Evolutionary conservation across 2,329 filamentous ascomycete genomes (phyloP), one percentile per base, ranked within the genome.

Genomic region (Scedosporium aurantiacum): DNA sequence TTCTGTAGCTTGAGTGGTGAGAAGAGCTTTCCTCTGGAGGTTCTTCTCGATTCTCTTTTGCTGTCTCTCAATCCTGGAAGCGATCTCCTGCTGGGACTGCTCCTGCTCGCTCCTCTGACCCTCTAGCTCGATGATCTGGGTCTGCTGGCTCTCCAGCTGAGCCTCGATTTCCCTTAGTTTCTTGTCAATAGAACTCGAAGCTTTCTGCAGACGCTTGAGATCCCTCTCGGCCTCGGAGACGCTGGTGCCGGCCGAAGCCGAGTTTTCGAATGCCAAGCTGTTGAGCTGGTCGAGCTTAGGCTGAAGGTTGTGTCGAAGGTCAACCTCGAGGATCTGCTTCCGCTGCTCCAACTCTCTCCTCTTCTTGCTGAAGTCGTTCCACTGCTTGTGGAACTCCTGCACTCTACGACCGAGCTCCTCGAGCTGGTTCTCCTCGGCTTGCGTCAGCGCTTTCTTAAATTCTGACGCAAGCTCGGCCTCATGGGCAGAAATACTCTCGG

Each of bases 1-100:
- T 68, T 96, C 91, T 2, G 86, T 84, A 21, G 90, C 87, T 70
- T 91, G 88, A 57, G 87, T 82, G 16, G 84, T 88, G 64, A 95
- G 79, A 3, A 91, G 81, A 12, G 91, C 89, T 71, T 93, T 94
- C 73, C 91, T 91, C 67, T 92, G 89, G 70, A 96, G 88, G 66
- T 87, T 91, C 79, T 93, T 96, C 71, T 97, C 92, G 79, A 97
- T 90, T 57, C 84, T 83, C 74, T 92, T 92, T 74, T 96, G 90
- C 66, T 93, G 86, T 70, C 87, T 91, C 70, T 93, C 88, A 65
- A 97, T 94, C 40, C 83, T 82, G 60, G 81, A 81, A 2, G 90
- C 86, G 60, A 96, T 81, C 55, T 92, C 88, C 68, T 90, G 86
- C 67, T 92, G 84, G 60, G 84, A 79, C 50, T 87, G 82, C 70